Evolutionary conservation across 441 rosid species (phyloP), one percentile per base, ranked within the genome.

Genomic region (Bruguiera hainesii): DNA sequence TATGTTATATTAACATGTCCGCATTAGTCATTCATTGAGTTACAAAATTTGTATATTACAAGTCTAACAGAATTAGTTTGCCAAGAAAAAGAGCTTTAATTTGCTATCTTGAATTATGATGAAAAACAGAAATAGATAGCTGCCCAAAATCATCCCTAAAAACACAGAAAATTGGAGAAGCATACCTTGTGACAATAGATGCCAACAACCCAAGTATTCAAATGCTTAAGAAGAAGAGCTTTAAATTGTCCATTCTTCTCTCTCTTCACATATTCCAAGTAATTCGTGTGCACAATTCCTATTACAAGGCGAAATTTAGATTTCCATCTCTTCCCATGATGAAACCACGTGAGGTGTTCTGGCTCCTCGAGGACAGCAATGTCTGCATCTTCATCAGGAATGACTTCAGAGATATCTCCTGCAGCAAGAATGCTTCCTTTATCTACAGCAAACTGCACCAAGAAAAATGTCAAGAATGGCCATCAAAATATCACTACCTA

Each of bases 281-380:
- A 94, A 82, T 94, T 94, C 61, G 99, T 94, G 79, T 94, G 99
- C 52, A 94, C 73, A 30, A 91, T 75, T 66, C 98, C 99, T 60
- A 91, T 72, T 63, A 89, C 98, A 63, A 80, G 79, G 68, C 82
- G 76, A 76, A 94, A 91, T 79, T 90, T 94, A 20, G 62, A 76
- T 80, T 90, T 94, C 98, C 99, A 94, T 79, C 85, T 89, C 78
- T 86, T 87, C 60, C 98, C 99, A 74, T 95, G 99, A 79, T 95
- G 99, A 79, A 85, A 95, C 99, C 99, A 95, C 6, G 99, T 95
- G 60, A 95, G 94, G 81, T 95, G 99, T 81, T 95, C 99, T n/a
- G 98, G 99, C 82, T 95, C 99, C 79, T 95, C 99, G 28, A 95
- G 96, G 78, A 91, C 92, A 57, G 98, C 96, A 75, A 95, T 49